Evolutionary conservation across 805 yeast species (phyloP).

Genomic region (Metschnikowia kofuensis): DNA sequence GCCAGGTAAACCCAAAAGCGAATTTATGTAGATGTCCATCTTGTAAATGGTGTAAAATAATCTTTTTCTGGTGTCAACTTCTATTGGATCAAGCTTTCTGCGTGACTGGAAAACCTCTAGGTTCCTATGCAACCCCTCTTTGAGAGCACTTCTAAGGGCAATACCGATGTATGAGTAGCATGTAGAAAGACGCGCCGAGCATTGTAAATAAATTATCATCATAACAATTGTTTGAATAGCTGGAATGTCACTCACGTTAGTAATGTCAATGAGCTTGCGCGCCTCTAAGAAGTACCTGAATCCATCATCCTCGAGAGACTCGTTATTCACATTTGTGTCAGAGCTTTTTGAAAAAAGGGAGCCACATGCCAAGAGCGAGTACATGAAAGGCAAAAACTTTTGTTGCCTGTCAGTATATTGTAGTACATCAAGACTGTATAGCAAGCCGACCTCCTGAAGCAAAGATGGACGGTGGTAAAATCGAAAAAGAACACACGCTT

Average conservation of each 20-base stretch:
- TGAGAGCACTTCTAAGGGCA: conserved; percentile 75
- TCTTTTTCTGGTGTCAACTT: conserved; percentile 78
- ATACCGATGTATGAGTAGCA: conserved; percentile 89
- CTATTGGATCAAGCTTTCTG: conserved; percentile 66
- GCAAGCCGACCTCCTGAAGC: conserved; percentile 66
- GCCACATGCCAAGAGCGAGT: conserved; percentile 88
- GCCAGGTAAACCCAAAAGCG: conserved; percentile 82
- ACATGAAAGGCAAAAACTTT: conserved; percentile 73
- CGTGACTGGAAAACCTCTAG: conserved; percentile 48
- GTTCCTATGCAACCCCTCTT: conserved; percentile 81
- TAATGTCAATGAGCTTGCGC: conserved; percentile 71
- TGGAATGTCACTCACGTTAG: conserved; percentile 77
- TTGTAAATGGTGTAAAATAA: conserved; percentile 87
- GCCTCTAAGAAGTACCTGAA: conserved; percentile 79
- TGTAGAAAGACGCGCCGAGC: conserved; percentile 81
- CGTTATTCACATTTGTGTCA: conserved; percentile 24
- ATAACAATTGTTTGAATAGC: conserved; percentile 85
- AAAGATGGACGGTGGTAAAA: conserved; percentile 85
- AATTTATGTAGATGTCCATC: conserved; percentile 85
- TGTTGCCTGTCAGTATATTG: conserved; percentile 71
- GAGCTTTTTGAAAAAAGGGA: conserved; percentile 59
- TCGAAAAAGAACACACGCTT: conserved; percentile 80
- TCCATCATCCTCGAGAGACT: conserved; percentile 67
- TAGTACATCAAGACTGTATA: conserved; percentile 73
- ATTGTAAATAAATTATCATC: conserved; percentile 81